phyloP scores from a whole-genome alignment of 305 asterid species.

The Ruellia speciosa region DNA sequence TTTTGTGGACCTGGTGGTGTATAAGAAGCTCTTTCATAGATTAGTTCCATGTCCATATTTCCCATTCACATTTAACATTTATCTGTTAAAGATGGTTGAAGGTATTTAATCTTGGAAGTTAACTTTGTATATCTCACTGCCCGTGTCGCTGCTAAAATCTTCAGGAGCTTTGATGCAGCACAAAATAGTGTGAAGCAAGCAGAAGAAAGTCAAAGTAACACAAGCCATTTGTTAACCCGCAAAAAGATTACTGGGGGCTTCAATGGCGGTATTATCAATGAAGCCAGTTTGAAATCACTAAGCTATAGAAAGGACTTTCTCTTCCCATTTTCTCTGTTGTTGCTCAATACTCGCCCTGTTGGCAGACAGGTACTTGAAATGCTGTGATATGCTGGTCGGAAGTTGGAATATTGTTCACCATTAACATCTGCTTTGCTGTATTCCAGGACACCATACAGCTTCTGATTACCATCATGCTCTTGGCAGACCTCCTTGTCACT shows the following conservation, averaged over 20 bases:
- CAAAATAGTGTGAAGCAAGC: constrained; percentile 41
- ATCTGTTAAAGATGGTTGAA: constrained; percentile 11
- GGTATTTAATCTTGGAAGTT: constrained; percentile 6
- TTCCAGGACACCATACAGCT: constrained; percentile 91
- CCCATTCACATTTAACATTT: neutral
- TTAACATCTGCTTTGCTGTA: constrained; percentile 29
- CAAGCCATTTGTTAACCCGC: constrained; percentile 50
- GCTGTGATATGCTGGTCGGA: constrained; percentile 21
- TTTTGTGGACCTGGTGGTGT: constrained; percentile 6
- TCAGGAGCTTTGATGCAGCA: constrained; percentile 46
- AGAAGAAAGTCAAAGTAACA: constrained; percentile 44
- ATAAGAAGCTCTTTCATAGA: constrained; percentile 10
- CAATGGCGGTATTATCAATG: constrained; percentile 83
- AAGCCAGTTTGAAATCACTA: constrained; percentile 61
- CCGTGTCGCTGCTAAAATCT: constrained; percentile 15
- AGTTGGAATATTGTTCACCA: constrained; percentile 11
- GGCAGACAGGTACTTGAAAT: constrained; percentile 71
- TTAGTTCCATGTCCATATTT: constrained; percentile 12
- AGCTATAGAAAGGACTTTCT: constrained; percentile 56
- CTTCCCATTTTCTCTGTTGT: constrained; percentile 70
- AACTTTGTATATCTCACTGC: constrained; percentile 13
- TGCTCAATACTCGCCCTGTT: constrained; percentile 87
- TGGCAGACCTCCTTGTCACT: constrained; percentile 80
- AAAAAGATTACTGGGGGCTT: constrained; percentile 72
- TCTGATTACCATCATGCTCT: constrained; percentile 69